phyloP scores from a whole-genome alignment of 2,329 filamentous ascomycete genomes.

The Sporothrix curviconia region DNA sequence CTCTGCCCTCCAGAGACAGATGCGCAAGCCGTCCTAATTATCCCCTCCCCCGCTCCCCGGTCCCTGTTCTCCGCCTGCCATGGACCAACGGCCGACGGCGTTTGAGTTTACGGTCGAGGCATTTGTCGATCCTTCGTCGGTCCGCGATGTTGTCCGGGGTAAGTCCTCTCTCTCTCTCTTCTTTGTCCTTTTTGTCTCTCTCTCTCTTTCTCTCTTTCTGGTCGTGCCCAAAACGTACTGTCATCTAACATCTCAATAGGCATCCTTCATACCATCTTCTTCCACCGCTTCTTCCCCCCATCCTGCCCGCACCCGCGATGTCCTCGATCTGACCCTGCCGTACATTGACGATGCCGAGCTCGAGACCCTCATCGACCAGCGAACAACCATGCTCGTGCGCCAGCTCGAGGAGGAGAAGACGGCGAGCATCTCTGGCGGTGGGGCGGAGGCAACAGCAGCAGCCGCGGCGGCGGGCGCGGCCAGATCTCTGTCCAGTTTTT shows the following conservation, averaged over 20 bases:
- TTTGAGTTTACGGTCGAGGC: slow-evolving; percentile 92
- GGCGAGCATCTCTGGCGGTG: slow-evolving; percentile 20
- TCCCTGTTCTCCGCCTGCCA: slow-evolving; percentile 6
- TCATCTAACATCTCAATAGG: slow-evolving; percentile 49
- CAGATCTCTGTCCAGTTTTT: slow-evolving; percentile 88
- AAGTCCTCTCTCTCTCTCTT: slow-evolving; percentile 22
- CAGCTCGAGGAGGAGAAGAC: slow-evolving; percentile 60
- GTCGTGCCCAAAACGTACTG: too few relatives aligned
- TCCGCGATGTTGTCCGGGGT: slow-evolving; percentile 93
- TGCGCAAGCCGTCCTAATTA: slow-evolving; percentile 7
- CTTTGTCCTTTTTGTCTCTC: not conserved
- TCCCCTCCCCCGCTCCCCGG: too few relatives aligned
- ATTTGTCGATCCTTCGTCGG: slow-evolving; percentile 82
- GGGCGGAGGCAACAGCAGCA: slow-evolving; percentile 26
- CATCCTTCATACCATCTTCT: slow-evolving; percentile 95
- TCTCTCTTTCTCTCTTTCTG: too few relatives aligned
- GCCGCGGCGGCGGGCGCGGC: slow-evolving; percentile 52
- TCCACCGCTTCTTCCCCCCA: slow-evolving; percentile 92
- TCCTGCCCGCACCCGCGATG: slow-evolving; percentile 79
- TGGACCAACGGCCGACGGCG: slow-evolving; percentile 33
- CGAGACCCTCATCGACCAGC: slow-evolving; percentile 87
- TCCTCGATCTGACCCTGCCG: slow-evolving; percentile 84
- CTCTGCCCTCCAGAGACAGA: not conserved
- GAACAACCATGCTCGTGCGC: slow-evolving; percentile 70
- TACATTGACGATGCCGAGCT: slow-evolving; percentile 86